Base-by-base conservation (phyloP, 1,284 basidiomycete genomes). In the Amylostereum areolatum region DNA sequence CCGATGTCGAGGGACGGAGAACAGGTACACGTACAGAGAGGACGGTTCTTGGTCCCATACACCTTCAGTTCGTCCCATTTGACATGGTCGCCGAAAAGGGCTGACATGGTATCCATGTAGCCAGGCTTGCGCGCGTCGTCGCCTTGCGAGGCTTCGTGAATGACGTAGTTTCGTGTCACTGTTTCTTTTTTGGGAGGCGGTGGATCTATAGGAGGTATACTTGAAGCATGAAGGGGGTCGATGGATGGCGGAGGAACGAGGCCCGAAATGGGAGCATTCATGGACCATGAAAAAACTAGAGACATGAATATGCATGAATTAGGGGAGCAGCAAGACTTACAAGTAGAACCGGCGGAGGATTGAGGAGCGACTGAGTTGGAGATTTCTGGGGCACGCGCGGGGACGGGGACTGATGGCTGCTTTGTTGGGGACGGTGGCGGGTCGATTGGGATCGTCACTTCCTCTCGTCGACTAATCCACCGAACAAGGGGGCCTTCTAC, bases 81-180 rank as follows among this genome's bases (percentile, higher is more conserved):
- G 8, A 83, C 81, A 56, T 87, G 78, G 47, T 82, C 72, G 4
- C 90, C 90, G 57, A 93, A 89, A 67, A 93, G 71, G 1, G 85
- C 82, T 9, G 72, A 62, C 83, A 89, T 90, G 3, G 83, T 87
- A 42, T 85, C 78, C 42, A 69, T 70, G 85, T 88, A 90, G 1
- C 64, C 55, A 0, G 84, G 83, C 51, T 78, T 77, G 0, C 67
- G 61, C 1, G 64, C 61, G 4, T 69, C 68, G 28, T 74, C 66
- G 1, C 63, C 56, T 53, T 83, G 82, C 2, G 67, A 71, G 1
- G 74, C 55, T 56, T 85, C 83, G 57, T 86, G 80, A 2, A 86
- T 63, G 2, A 86, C 63, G 56, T 85, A 88, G 58, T 82, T 85
- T 59, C 77, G 83, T 3, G 71, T 66, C 0, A 79, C 72, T 9